Percentiles rank a stretch among this genome's conserved stretches.
phyloP scores from a whole-genome alignment of 169 alveolate genomes.

The Plasmodium fragile region DNA sequence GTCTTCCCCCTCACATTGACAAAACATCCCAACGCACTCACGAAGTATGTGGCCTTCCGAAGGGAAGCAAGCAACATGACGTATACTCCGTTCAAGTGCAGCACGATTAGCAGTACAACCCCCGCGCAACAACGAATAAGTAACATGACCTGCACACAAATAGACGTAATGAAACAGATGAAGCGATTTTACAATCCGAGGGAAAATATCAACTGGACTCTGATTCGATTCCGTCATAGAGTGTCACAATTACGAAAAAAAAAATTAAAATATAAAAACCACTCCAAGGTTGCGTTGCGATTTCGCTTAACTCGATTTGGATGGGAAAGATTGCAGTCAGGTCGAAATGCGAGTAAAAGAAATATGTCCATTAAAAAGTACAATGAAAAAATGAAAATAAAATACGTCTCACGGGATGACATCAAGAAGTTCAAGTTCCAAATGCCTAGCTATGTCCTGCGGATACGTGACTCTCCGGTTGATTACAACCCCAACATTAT shows the following conservation, averaged over 20 bases:
- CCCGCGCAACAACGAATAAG: neutral
- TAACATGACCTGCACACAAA: neutral
- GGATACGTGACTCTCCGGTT: slow-evolving; percentile 84
- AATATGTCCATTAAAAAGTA: slow-evolving; percentile 78
- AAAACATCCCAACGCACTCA: slow-evolving; percentile 4
- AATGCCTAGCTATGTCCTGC: slow-evolving; percentile 83
- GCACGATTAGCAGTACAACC: neutral
- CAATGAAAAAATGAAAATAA: slow-evolving; percentile 83
- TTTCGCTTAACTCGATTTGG: slow-evolving; percentile 86
- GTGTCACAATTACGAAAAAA: slow-evolving; percentile 77
- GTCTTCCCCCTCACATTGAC: neutral
- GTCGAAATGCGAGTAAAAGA: slow-evolving; percentile 80
- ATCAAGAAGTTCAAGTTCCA: slow-evolving; percentile 81
- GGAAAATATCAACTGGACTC: slow-evolving; percentile 79
- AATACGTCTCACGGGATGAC: slow-evolving; percentile 82
- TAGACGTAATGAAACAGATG: neutral
- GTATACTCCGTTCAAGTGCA: neutral
- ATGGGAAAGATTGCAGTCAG: slow-evolving; percentile 85
- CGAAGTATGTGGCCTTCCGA: neutral
- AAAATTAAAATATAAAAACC: slow-evolving; percentile 84
- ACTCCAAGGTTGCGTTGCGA: slow-evolving; percentile 83
- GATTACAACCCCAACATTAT: slow-evolving; percentile 83
- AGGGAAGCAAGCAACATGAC: neutral
- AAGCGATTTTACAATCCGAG: slow-evolving; percentile 57
- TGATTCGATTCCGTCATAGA: slow-evolving; percentile 80